Percentiles rank a stretch among this genome's conserved stretches.
These are phyloP conservation scores for Cryptococcus wingfieldii DNA, from an alignment of 1,284 basidiomycete species.

Conservation along the genomic window DNA sequence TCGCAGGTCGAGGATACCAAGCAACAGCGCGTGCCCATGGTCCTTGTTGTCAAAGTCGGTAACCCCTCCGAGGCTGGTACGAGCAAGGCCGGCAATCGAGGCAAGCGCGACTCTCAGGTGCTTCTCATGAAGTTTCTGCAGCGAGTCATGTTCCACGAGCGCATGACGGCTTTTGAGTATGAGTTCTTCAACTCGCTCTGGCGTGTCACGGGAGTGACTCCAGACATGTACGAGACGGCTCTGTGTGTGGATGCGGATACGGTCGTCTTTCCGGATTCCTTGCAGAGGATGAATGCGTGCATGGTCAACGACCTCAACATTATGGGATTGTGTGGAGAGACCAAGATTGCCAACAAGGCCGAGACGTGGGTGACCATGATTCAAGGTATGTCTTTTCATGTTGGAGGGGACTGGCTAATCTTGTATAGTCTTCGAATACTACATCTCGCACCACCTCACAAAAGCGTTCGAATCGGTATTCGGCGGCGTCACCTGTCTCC, in stretches of 20 bases:
- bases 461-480: constrained; percentile 99
- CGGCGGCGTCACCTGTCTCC: constrained; percentile 97
- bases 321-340: constrained; percentile 98
- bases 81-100: constrained; percentile 93
- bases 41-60: constrained; percentile 89
- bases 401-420: constrained; percentile 3
- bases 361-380: constrained; percentile 94
- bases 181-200: constrained; percentile 98
- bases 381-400: constrained; percentile 67
- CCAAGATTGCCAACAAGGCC: constrained; percentile 96
- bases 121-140: constrained; percentile 97
- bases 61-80: constrained; percentile 85
- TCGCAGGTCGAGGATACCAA: constrained; percentile 81
- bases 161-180: constrained; percentile 99
- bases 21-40: constrained; percentile 93
- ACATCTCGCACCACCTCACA: constrained; percentile 97
- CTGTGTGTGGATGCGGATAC: constrained; percentile 99
- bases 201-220: constrained; percentile 89
- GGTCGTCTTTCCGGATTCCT: constrained; percentile 90
- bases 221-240: constrained; percentile 92
- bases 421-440: constrained; percentile 88
- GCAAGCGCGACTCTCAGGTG: constrained; percentile 97
- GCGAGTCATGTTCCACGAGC: constrained; percentile 98
- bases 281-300: constrained; percentile 85
- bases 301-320: constrained; percentile 95